Evolutionary conservation across 306 rosid species (phyloP).

Genomic region (Calophaca sinica): DNA sequence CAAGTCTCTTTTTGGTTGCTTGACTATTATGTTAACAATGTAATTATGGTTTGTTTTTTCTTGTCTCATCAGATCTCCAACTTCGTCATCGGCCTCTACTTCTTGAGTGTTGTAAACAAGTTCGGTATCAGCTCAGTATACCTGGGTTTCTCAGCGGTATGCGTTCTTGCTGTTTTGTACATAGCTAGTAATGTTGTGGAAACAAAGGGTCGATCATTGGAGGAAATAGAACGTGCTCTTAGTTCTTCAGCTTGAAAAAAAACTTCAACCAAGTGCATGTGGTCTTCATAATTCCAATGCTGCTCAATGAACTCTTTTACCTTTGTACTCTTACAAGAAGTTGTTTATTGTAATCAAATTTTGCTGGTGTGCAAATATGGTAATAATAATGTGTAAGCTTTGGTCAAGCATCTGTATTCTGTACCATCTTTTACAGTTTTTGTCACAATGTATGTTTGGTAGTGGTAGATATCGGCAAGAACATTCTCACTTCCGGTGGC

Average conservation of each 20-base stretch:
- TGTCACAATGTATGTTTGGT: slow-evolving; percentile 33
- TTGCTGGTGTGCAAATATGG: slow-evolving; percentile 35
- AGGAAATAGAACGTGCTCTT: slow-evolving; percentile 90
- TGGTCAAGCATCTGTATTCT: slow-evolving; percentile 14
- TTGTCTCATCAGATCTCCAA: slow-evolving; percentile 74
- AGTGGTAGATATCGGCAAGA: slow-evolving; percentile 25
- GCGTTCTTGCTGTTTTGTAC: slow-evolving; percentile 90
- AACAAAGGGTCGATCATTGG: slow-evolving; percentile 94
- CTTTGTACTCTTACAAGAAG: background rate
- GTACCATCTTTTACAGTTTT: slow-evolving; percentile 31
- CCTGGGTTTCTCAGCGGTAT: slow-evolving; percentile 77
- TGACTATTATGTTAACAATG: background rate
- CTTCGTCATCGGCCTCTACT: slow-evolving; percentile 89
- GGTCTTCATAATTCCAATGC: slow-evolving; percentile 27
- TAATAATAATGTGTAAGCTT: slow-evolving; percentile 19
- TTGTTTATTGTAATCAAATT: slow-evolving; percentile 36
- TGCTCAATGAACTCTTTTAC: slow-evolving; percentile 39
- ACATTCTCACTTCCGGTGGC: background rate
- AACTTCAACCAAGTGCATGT: slow-evolving; percentile 26
- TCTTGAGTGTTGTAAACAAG: slow-evolving; percentile 94
- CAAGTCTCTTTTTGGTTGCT: background rate
- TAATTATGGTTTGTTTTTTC: slow-evolving; percentile 29
- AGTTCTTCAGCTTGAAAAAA: slow-evolving; percentile 60
- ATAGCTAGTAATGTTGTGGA: slow-evolving; percentile 84
- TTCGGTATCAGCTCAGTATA: slow-evolving; percentile 90